Evolutionary conservation across 1,139 yeast genomes (phyloP).

Genomic region (Taphrina flavorubra): DNA sequence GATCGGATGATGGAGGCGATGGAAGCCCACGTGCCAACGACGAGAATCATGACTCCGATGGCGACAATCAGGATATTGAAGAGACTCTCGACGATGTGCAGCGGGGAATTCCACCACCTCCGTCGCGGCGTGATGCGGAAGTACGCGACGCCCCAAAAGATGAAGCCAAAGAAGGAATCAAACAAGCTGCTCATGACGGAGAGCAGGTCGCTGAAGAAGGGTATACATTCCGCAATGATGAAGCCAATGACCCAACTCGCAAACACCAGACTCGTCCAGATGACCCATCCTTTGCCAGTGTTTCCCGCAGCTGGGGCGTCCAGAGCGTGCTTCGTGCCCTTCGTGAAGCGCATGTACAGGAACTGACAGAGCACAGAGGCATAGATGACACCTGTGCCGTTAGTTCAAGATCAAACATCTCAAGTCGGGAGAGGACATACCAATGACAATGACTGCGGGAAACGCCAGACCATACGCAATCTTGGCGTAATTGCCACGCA

Average conservation of each 20-base stretch:
- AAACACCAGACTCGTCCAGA: slow-evolving; percentile 58
- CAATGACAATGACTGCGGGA: slow-evolving; percentile 65
- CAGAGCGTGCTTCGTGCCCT: slow-evolving; percentile 29
- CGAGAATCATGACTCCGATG: slow-evolving; percentile 61
- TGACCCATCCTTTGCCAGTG: slow-evolving; percentile 61
- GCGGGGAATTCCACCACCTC: slow-evolving; percentile 46
- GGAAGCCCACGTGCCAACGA: slow-evolving; percentile 65
- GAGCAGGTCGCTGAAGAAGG: slow-evolving; percentile 64
- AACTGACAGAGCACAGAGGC: slow-evolving; percentile 52
- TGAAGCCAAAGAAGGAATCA: slow-evolving; percentile 70
- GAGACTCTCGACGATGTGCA: slow-evolving; percentile 49
- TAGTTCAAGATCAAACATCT: too few relatives aligned
- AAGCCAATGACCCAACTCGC: slow-evolving; percentile 58
- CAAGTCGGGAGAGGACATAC: slow-evolving; percentile 48
- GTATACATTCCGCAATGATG: slow-evolving; percentile 66
- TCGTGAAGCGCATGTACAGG: slow-evolving; percentile 39
- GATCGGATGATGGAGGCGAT: slow-evolving; percentile 61
- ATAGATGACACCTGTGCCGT: slow-evolving; percentile 49
- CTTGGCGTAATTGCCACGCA: slow-evolving; percentile 58
- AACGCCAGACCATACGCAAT: slow-evolving; percentile 66
- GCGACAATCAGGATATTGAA: slow-evolving; percentile 55
- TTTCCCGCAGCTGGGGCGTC: slow-evolving; percentile 49
- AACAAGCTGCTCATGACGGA: slow-evolving; percentile 68
- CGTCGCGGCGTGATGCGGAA: slow-evolving; percentile 50
- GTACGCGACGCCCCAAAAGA: slow-evolving; percentile 70